Base-by-base conservation (phyloP, 176 grass and related monocot species). In the Melocanna baccifera region DNA sequence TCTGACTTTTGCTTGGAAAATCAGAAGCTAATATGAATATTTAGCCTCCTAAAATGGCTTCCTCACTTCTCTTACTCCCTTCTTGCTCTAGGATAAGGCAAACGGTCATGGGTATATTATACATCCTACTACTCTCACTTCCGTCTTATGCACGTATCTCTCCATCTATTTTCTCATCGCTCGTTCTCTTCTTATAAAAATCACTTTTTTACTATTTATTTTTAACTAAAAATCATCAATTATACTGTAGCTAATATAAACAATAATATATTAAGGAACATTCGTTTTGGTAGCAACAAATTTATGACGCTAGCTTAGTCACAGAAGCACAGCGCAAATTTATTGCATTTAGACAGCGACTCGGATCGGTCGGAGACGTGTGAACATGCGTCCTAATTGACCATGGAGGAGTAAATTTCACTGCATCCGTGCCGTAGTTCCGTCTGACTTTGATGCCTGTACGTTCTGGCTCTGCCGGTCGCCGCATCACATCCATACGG, bases 361-460 rank as follows among this genome's bases (percentile, higher is more conserved):
- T 8, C 48, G 2, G 62, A 23, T 58, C 18, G 84, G 65, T 51
- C 18, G 10, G n/a, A 26, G 30, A 9, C 13, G 58, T 87, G 58
- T 87, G 77, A 82, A 76, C 39, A 42, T 26, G 56, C 20, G 23
- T 63, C 42, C n/a, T 20, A 16, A 47, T 40, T 72, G 12, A 80
- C 28, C 36, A 19, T 34, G 23, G 18, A 48, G 40, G 12, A 69
- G 50, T 61, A 58, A 53, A 62, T 41, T 80, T 80, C 58, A 43
- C 56, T 53, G 67, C 76, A 63, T 63, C 42, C 16, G 15, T 5
- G 12, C 16, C 43, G 29, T 40, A 67, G 39, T 61, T 69, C 22
- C 15, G 29, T 61, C 61, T 69, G 86, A 82, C 50, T 87, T 87
- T 80, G 6, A 45, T 39, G 46, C 69, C 46, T 57, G 40, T 26